A percentile compares a stretch with the other conserved stretches of the same genome.
These are phyloP conservation scores for Pulveroboletus sp. DNA, from an alignment of 768 basidiomycete species.

Conservation along the genomic window DNA sequence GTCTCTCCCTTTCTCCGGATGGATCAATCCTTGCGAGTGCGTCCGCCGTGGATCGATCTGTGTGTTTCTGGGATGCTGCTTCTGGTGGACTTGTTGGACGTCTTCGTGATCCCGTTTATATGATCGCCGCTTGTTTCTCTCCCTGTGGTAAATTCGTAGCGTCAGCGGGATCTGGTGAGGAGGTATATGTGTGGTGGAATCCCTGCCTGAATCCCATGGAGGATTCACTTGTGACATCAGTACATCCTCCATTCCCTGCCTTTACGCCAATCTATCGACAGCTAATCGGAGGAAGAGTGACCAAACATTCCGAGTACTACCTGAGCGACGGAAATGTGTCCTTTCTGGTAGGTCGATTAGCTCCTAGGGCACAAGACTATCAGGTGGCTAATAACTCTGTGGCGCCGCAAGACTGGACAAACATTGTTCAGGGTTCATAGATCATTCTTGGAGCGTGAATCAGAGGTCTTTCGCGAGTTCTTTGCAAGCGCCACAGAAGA, in stretches of 20 bases:
- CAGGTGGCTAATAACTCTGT: too few relatives aligned
- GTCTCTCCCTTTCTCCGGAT: neutral
- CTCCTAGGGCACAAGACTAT: neutral
- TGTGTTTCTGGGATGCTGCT: constrained; percentile 10
- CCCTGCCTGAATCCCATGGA: neutral
- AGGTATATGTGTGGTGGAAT: constrained; percentile 4
- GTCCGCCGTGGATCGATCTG: neutral
- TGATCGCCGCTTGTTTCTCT: neutral
- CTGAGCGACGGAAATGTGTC: constrained; percentile 10
- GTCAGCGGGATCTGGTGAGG: neutral
- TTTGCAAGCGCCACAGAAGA: constrained; percentile 30
- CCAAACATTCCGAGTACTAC: constrained; percentile 8
- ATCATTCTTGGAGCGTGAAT: constrained; percentile 58
- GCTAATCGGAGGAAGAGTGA: constrained; percentile 6
- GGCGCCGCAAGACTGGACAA: too few relatives aligned
- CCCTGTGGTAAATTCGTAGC: neutral
- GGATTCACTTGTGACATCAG: too few relatives aligned
- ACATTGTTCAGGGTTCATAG: constrained; percentile 49
- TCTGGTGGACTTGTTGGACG: neutral
- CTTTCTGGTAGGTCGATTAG: constrained; percentile 13
- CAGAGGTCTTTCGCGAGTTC: constrained; percentile 36
- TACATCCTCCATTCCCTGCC: too few relatives aligned
- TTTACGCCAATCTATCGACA: neutral
- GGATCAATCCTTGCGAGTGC: constrained; percentile 6
- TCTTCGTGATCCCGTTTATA: neutral